Percentiles rank a stretch among this genome's conserved stretches.
Evolutionary conservation across 2,329 filamentous ascomycete species (phyloP).

Genomic region (Aureobasidium melanogenum): DNA sequence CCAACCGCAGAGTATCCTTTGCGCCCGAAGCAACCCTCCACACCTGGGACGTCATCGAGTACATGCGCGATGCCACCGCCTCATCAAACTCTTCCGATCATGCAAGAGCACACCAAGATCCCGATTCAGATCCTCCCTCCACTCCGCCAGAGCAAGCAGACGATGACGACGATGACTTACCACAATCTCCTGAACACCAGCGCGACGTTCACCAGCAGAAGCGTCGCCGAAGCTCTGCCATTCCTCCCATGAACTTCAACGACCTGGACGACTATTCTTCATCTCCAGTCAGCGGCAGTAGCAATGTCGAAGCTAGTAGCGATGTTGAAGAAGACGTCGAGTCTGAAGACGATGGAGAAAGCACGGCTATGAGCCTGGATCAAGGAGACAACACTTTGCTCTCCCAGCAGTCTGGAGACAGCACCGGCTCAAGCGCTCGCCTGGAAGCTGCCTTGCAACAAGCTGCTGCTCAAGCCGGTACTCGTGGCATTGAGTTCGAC

Average conservation of each 20-base stretch:
- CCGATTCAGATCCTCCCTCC: conserved; percentile 48
- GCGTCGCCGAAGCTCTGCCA: conserved; percentile 55
- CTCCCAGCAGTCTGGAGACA: conserved; percentile 31
- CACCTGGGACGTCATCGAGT: conserved; percentile 91
- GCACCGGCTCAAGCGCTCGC: conserved; percentile 59
- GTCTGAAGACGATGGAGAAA: conserved; percentile 45
- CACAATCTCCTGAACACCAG: conserved; percentile 55
- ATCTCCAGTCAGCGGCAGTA: conserved; percentile 62
- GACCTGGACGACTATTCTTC: conserved; percentile 64
- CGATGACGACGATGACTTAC: conserved; percentile 45
- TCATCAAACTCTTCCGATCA: conserved; percentile 61
- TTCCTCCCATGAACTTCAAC: conserved; percentile 56
- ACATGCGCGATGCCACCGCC: conserved; percentile 76
- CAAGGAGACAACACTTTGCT: conserved; percentile 47
- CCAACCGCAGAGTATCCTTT: conserved; percentile 90
- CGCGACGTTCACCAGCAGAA: conserved; percentile 55
- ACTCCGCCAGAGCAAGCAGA: conserved; percentile 53
- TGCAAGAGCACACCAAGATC: conserved; percentile 44
- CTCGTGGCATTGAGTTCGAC: conserved; percentile 55
- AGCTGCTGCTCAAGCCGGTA: conserved; percentile 67
- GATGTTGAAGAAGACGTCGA: conserved; percentile 47
- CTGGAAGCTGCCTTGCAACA: conserved; percentile 70
- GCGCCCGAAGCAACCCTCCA: conserved; percentile 94
- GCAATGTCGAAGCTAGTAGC: conserved; percentile 32
- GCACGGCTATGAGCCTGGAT: conserved; percentile 75